These are phyloP conservation scores for Casaregolazyma suthepensis DNA, from an alignment of 1,139 yeast genomes.

Conservation along the genomic window DNA sequence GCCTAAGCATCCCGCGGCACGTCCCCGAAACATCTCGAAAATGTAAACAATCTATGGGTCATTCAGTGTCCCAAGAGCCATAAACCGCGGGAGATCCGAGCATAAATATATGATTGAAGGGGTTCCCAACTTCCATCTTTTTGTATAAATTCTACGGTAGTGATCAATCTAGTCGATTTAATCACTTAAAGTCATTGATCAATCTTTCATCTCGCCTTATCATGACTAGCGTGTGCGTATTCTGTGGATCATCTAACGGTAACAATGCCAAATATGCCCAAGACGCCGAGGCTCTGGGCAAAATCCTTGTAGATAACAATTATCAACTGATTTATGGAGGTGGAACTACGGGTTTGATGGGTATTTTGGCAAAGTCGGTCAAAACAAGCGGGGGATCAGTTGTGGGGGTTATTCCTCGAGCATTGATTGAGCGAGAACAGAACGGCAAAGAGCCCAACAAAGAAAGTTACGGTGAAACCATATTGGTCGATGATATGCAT, in stretches of 20 bases:
- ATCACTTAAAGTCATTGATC: background rate
- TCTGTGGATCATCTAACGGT: constrained; percentile 83
- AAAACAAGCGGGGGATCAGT: constrained; percentile 65
- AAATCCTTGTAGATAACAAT: constrained; percentile 47
- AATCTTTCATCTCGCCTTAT: background rate
- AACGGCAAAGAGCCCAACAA: constrained; percentile 45
- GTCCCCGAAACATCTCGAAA: background rate
- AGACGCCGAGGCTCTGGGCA: constrained; percentile 56
- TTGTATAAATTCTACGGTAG: background rate
- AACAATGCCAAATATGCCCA: constrained; percentile 44
- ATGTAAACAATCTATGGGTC: background rate
- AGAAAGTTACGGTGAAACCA: constrained; percentile 68
- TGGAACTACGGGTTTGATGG: constrained; percentile 78
- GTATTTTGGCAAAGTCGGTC: constrained; percentile 70
- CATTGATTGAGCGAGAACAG: constrained; percentile 71
- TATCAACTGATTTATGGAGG: constrained; percentile 91
- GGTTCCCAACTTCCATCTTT: background rate
- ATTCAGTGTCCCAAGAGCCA: background rate
- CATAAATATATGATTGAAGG: background rate
- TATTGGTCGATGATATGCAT: constrained; percentile 84
- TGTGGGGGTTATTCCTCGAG: constrained; percentile 82
- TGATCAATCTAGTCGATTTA: background rate
- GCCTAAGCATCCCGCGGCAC: background rate
- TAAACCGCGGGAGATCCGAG: background rate
- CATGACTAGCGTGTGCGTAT: constrained; percentile 54